phyloP scores from a whole-genome alignment of 495 filamentous ascomycete genomes.

The Cudoniella acicularis region DNA sequence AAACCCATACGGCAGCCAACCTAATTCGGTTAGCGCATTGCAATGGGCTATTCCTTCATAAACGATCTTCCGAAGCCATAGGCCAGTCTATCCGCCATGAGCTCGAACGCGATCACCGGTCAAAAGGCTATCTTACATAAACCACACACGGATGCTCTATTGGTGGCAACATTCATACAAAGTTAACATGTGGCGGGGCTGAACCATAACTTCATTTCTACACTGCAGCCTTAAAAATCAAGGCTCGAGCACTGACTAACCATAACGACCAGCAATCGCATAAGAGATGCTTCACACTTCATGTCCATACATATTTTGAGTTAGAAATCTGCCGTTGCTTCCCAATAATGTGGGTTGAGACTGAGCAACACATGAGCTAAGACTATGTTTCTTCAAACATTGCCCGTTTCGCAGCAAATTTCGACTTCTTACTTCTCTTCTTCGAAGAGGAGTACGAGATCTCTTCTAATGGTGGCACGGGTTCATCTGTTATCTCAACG shows the following conservation, averaged over 20 bases:
- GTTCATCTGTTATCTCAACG: neutral
- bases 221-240: too few species aligned
- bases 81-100: too few species aligned
- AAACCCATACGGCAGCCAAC: too few species aligned
- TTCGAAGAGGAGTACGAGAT: neutral
- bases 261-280: too few species aligned
- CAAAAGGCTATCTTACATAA: too few species aligned
- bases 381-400: neutral
- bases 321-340: neutral
- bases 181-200: too few species aligned
- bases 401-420: conserved; percentile 4
- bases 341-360: neutral
- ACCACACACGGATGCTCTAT: too few species aligned
- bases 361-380: neutral
- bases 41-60: neutral
- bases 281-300: too few species aligned
- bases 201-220: too few species aligned
- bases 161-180: too few species aligned
- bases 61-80: neutral
- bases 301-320: neutral
- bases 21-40: neutral
- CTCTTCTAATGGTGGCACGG: neutral
- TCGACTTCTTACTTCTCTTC: conserved; percentile 4
- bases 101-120: too few species aligned
- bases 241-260: too few species aligned